Conservation (phyloP, 805 yeast genomes). For the Millerago galiae region DNA sequence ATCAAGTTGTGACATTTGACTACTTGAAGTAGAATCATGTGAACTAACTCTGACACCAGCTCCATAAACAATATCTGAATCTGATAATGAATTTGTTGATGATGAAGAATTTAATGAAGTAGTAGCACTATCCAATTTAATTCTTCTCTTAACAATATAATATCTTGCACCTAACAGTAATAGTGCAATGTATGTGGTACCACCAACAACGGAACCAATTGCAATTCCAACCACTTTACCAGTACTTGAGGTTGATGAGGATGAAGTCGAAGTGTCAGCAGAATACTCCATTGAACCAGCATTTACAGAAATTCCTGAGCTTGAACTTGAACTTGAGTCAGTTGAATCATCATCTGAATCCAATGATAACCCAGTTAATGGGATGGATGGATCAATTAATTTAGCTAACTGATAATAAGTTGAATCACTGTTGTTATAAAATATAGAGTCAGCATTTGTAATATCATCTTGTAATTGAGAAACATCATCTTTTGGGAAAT, state of each 20-base stretch:
- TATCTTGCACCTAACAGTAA: constrained; percentile 50
- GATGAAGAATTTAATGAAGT: constrained; percentile 10
- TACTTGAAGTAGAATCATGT: not conserved
- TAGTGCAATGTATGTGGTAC: constrained; percentile 53
- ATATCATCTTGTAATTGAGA: constrained; percentile 43
- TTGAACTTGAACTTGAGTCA: constrained; percentile 11
- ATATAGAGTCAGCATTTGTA: constrained; percentile 41
- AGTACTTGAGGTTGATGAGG: constrained; percentile 14
- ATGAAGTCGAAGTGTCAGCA: constrained; percentile 13
- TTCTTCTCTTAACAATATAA: constrained; percentile 29
- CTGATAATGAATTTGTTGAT: constrained; percentile 7
- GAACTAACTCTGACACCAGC: constrained; percentile 19
- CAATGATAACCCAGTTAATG: constrained; percentile 39
- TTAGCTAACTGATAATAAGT: constrained; percentile 52
- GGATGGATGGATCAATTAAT: constrained; percentile 69
- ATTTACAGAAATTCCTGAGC: constrained; percentile 8
- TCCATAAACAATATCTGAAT: constrained; percentile 15
- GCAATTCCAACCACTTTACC: constrained; percentile 68
- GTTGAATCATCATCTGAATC: constrained; percentile 8
- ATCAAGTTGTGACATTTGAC: constrained; percentile 22
- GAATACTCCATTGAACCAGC: constrained; percentile 28
- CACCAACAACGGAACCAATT: constrained; percentile 78
- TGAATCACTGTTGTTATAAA: constrained; percentile 55
- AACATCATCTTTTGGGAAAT: constrained; percentile 58
- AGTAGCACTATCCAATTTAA: constrained; percentile 14